These are phyloP conservation scores for Phyllosticta citribraziliensis DNA, from an alignment of 2,329 filamentous ascomycete species.

Conservation along the genomic window DNA sequence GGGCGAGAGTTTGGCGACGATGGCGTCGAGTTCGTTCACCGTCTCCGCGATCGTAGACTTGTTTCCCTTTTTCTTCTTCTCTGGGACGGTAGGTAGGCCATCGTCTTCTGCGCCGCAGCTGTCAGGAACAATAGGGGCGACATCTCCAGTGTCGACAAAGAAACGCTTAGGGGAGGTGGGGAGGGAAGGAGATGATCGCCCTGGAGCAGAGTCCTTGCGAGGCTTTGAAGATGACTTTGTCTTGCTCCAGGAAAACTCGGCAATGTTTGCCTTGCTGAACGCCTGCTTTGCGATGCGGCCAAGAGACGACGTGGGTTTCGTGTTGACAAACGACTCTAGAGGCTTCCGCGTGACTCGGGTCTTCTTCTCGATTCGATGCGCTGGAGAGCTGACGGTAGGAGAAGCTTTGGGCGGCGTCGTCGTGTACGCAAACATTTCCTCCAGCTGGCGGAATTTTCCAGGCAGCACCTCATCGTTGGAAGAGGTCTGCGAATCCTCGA, in stretches of 20 bases:
- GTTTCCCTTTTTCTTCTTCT: neutral
- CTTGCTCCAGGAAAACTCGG: conserved; percentile 1
- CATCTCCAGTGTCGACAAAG: neutral
- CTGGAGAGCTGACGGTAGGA: no score
- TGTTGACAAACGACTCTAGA: neutral
- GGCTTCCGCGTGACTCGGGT: neutral
- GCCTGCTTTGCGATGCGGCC: neutral
- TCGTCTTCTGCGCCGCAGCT: neutral
- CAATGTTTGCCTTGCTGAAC: neutral
- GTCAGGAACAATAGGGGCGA: neutral
- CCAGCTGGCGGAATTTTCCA: neutral
- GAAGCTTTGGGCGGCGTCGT: neutral
- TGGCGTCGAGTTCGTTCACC: neutral
- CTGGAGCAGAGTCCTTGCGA: neutral
- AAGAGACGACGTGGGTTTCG: neutral
- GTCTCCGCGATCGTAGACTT: conserved; percentile 15
- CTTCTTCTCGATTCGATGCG: neutral
- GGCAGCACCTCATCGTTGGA: neutral
- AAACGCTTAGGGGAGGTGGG: neutral
- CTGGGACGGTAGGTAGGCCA: neutral
- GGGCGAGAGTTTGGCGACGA: neutral
- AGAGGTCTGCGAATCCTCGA: neutral
- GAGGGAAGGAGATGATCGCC: neutral
- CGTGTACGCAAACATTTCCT: conserved; percentile 3
- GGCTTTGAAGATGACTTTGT: neutral